phyloP scores from a whole-genome alignment of 108 stramenopile species.

The Skeletonema menzelii region DNA sequence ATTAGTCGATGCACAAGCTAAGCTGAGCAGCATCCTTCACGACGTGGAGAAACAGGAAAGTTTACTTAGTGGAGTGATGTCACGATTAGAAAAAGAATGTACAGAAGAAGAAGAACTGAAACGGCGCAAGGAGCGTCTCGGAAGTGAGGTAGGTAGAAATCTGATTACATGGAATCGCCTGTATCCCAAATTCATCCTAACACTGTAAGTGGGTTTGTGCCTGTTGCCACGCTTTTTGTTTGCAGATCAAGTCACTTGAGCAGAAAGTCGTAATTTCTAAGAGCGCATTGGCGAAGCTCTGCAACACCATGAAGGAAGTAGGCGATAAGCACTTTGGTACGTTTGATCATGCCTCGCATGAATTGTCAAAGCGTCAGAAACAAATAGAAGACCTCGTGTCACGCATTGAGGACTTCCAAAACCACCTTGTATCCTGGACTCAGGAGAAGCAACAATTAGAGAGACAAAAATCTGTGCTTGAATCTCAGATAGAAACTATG shows the following conservation, averaged over 20 bases:
- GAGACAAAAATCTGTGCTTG: slow-evolving; percentile 30
- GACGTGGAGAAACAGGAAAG: slow-evolving; percentile 23
- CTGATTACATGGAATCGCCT: not conserved
- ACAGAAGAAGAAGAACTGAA: slow-evolving; percentile 28
- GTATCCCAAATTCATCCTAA: not conserved
- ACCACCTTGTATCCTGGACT: slow-evolving; percentile 29
- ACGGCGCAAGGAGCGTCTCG: slow-evolving; percentile 21
- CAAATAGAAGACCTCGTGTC: slow-evolving; percentile 37
- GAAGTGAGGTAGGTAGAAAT: slow-evolving; percentile 20
- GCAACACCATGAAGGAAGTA: slow-evolving; percentile 24
- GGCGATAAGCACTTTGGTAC: slow-evolving; percentile 22
- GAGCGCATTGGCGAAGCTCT: slow-evolving; percentile 10
- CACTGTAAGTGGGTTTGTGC: not conserved
- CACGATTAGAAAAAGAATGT: slow-evolving; percentile 21
- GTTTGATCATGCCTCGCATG: slow-evolving; percentile 26
- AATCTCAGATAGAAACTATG: slow-evolving; percentile 14
- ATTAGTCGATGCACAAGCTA: slow-evolving; percentile 13
- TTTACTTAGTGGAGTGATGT: slow-evolving; percentile 17
- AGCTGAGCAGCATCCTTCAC: slow-evolving; percentile 11
- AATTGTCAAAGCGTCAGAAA: slow-evolving; percentile 26
- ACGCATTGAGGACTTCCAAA: slow-evolving; percentile 26
- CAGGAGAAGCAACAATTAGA: slow-evolving; percentile 41
- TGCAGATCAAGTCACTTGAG: slow-evolving; percentile 34
- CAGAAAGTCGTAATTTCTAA: slow-evolving; percentile 18
- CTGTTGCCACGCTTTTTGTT: not conserved